These are phyloP conservation scores for Dendrobium chrysotoxum DNA, from an alignment of 106 monocot species.

Conservation along the genomic window DNA sequence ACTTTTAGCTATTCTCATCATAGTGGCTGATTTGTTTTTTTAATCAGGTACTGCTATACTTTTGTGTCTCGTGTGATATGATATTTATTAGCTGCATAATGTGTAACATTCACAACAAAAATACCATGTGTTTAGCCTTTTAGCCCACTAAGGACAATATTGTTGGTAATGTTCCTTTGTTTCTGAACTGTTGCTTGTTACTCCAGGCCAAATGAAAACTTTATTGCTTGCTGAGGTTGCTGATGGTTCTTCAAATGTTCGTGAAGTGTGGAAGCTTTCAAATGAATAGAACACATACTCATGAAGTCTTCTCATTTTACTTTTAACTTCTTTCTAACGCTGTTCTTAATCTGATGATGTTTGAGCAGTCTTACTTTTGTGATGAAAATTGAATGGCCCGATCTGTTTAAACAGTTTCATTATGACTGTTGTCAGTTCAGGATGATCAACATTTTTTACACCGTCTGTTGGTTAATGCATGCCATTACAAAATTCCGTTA, in stretches of 20 bases:
- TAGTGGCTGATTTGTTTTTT: not conserved
- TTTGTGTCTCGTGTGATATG: not conserved
- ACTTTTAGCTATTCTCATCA: not conserved
- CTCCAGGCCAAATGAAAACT: conserved; percentile 48
- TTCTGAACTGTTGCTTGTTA: conserved; percentile 3
- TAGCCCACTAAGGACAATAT: not conserved
- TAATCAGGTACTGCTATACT: not conserved
- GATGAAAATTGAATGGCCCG: too few relatives aligned
- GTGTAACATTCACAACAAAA: too few relatives aligned
- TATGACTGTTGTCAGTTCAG: too few relatives aligned
- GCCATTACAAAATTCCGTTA: too few relatives aligned
- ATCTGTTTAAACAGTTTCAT: too few relatives aligned
- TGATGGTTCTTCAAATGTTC: conserved; percentile 92
- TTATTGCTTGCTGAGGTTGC: conserved; percentile 70
- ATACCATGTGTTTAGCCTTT: not conserved
- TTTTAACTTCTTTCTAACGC: too few relatives aligned
- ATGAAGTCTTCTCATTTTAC: too few relatives aligned
- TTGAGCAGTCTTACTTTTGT: too few relatives aligned
- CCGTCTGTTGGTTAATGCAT: too few relatives aligned
- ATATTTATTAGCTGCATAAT: not conserved
- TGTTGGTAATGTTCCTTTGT: not conserved
- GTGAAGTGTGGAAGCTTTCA: conserved; percentile 89
- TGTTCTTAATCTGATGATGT: too few relatives aligned
- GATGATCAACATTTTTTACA: too few relatives aligned
- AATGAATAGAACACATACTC: conserved; percentile 18